Base-by-base conservation (phyloP, 805 yeast genomes). In the Kazachstania kunashirensis region DNA sequence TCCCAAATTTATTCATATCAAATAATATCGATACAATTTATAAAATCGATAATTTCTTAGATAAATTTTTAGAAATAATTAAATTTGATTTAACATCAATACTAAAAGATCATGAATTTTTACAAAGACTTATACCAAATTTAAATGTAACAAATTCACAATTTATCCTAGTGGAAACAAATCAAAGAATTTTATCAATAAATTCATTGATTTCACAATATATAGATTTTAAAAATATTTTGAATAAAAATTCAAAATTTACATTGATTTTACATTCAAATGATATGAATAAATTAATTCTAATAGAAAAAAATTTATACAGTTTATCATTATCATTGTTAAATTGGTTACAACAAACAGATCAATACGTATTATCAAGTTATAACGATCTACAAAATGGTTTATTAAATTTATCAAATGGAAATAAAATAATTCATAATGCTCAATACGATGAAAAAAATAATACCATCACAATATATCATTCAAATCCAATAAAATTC, bases 151-250 rank as follows among this genome's bases (percentile, higher is more conserved):
- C n/a, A n/a, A n/a, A n/a, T n/a, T n/a, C n/a, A n/a, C n/a, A 17
- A 6, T 33, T 19, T 14, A 26, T 31, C 6, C 6, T 31, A 4
- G n/a, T n/a, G n/a, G 43, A 37, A 30, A 39, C 45, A 6, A 37
- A 32, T 23, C 28, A 40, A 30, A 40, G 46, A 33, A 17, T 40
- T 3, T 16, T 43, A 9, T 24, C 37, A 3, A 10, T 43, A 9
- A 23, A 34, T 18, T 14, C 21, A n/a, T 4, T 18, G 7, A 29
- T 20, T 15, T 6, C 27, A 7, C 12, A 21, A 12, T 28, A 29
- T 24, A 21, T 28, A 10, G 32, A 34, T 19, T 34, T 34, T 13
- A 21, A 24, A 11, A 29, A 14, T 7, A 29, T 39, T 13, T 24
- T 29, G 15, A 16, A 29, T 16, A 31, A 28, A 21, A 36, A 20